phyloP scores from a whole-genome alignment of 176 grass and related monocot genomes.

The Eragrostis nindensis region DNA sequence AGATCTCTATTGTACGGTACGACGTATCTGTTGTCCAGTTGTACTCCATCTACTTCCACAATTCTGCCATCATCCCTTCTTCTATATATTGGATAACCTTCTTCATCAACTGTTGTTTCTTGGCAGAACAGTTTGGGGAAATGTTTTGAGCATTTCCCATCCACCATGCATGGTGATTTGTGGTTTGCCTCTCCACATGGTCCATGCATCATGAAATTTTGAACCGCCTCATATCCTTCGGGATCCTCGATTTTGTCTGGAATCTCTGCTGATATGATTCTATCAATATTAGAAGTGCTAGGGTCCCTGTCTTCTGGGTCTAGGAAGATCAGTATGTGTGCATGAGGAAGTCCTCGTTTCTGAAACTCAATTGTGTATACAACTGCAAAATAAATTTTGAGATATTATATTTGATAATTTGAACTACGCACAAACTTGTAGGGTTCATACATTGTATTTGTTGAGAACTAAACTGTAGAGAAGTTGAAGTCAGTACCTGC shows the following conservation, averaged over 20 bases:
- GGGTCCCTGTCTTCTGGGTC: not conserved
- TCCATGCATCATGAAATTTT: constrained; percentile 46
- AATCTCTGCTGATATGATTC: constrained; percentile 24
- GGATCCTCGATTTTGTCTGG: not conserved
- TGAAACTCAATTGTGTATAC: constrained; percentile 26
- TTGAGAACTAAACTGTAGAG: too few relatives aligned
- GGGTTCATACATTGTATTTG: not conserved
- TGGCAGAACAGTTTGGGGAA: constrained; percentile 4
- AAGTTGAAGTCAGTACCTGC: not conserved
- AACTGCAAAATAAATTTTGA: not conserved
- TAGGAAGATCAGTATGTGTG: constrained; percentile 31
- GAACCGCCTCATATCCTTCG: not conserved
- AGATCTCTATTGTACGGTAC: constrained; percentile 33
- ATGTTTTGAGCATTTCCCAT: constrained; percentile 35
- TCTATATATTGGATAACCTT: constrained; percentile 35
- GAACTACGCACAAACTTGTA: not conserved
- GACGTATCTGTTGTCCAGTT: constrained; percentile 17
- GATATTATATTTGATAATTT: not conserved
- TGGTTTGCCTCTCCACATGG: constrained; percentile 20
- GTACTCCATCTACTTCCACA: constrained; percentile 27
- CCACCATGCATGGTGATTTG: constrained; percentile 39
- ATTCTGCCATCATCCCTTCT: not conserved
- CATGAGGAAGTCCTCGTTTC: constrained; percentile 34
- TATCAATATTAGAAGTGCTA: not conserved
- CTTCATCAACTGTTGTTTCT: constrained; percentile 27